Evolutionary conservation across 495 filamentous ascomycete species (phyloP).

Genomic region (Neurospora sp.): DNA sequence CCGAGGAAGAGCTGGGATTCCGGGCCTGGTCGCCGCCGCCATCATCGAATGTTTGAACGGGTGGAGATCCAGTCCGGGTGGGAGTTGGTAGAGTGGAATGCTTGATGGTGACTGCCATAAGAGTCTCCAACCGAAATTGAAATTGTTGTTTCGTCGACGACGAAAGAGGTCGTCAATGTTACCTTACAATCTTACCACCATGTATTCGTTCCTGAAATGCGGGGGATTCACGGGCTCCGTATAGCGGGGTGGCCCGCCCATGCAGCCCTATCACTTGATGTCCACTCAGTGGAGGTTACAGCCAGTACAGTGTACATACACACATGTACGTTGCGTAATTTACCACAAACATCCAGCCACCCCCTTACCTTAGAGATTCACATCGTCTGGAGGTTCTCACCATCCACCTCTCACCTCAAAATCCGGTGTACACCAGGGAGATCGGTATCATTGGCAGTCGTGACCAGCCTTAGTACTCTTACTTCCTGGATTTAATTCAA

Average conservation of each 20-base stretch:
- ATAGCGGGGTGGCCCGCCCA: background rate
- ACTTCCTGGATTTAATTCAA: background rate
- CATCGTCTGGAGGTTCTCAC: background rate
- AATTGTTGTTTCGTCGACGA: background rate
- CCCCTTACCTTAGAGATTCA: background rate
- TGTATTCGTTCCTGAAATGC: background rate
- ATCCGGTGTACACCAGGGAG: background rate
- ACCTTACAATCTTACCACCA: background rate
- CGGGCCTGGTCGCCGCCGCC: background rate
- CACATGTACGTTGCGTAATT: background rate
- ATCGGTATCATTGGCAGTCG: background rate
- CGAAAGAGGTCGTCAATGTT: background rate
- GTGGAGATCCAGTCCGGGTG: background rate
- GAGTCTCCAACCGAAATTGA: background rate
- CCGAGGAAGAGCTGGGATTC: background rate
- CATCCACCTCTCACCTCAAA: background rate
- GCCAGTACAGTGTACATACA: background rate
- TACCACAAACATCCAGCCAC: background rate
- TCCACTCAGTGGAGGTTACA: background rate
- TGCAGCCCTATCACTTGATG: background rate
- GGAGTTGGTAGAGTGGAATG: background rate
- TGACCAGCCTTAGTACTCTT: background rate
- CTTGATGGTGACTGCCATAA: background rate
- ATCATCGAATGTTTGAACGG: background rate
- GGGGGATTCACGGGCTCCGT: background rate